These are phyloP conservation scores for Xylariaceae sp. DNA, from an alignment of 2,329 filamentous ascomycete species.

Conservation along the genomic window DNA sequence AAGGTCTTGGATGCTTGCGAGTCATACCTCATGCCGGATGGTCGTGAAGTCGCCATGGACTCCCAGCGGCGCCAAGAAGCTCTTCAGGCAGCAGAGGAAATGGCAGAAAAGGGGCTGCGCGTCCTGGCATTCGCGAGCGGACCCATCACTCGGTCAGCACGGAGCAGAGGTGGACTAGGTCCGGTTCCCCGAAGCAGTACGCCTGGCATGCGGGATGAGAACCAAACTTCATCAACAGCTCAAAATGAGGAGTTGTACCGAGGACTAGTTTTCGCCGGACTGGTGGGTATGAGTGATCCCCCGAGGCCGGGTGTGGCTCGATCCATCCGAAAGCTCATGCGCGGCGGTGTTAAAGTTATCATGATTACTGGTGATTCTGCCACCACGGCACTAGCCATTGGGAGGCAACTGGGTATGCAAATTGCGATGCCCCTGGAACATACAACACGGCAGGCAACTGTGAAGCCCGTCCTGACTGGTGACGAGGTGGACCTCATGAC, in stretches of 20 bases:
- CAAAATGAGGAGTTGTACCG: constrained; percentile 67
- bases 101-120: constrained; percentile 84
- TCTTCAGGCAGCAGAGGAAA: constrained; percentile 70
- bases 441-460: constrained; percentile 50
- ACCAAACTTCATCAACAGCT: constrained; percentile 40
- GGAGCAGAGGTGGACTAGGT: constrained; percentile 37
- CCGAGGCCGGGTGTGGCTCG: constrained; percentile 84
- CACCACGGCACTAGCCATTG: constrained; percentile 89
- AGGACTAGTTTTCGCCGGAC: constrained; percentile 79
- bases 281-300: constrained; percentile 97
- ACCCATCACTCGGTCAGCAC: constrained; percentile 46
- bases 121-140: constrained; percentile 94
- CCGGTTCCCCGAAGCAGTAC: constrained; percentile 47
- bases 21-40: constrained; percentile 81
- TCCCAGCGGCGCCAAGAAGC: constrained; percentile 68
- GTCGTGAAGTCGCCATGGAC: constrained; percentile 80
- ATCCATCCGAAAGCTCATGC: constrained; percentile 84
- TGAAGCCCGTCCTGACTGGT: constrained; percentile 73
- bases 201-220: constrained; percentile 37
- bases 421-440: constrained; percentile 54
- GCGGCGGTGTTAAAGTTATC: constrained; percentile 91
- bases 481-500: constrained; percentile 93
- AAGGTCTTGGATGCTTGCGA: constrained; percentile 81
- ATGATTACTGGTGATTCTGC: constrained; percentile 99
- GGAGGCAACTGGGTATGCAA: constrained; percentile 89